Percentiles rank a stretch among this genome's conserved stretches.
Evolutionary conservation across 2,329 filamentous ascomycete species (phyloP).

Genomic region (Sarocladiaceae sp.): DNA sequence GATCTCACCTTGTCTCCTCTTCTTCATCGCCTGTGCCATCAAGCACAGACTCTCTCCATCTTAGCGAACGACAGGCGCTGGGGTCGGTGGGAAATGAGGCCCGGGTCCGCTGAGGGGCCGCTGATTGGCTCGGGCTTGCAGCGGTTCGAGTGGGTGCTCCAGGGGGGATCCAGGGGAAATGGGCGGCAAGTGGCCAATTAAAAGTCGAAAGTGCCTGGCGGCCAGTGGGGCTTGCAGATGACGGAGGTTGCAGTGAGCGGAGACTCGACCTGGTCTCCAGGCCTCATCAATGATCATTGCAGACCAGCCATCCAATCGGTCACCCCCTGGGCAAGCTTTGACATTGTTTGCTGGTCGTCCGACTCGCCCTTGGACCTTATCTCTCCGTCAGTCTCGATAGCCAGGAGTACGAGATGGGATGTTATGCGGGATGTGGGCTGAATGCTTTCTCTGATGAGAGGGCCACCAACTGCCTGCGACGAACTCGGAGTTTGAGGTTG

Average conservation of each 20-base stretch:
- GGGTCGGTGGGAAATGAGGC: constrained; percentile 6
- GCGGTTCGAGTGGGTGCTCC: constrained; percentile 5
- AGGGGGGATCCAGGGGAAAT: constrained; percentile 6
- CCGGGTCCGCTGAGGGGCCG: background rate
- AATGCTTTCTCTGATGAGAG: no score
- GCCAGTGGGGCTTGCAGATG: constrained; percentile 1
- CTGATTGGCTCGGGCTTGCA: constrained; percentile 3
- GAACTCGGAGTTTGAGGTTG: no score
- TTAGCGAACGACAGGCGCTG: constrained; percentile 1
- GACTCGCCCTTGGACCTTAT: no score
- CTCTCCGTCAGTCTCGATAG: no score
- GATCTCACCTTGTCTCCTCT: background rate
- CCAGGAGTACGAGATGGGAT: no score
- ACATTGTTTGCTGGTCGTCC: no score
- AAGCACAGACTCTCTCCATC: constrained; percentile 5
- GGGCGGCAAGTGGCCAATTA: background rate
- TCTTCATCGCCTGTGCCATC: background rate
- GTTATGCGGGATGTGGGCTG: no score
- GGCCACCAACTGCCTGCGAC: no score
- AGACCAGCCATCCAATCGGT: no score
- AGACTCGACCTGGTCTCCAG: background rate
- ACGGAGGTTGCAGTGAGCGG: background rate
- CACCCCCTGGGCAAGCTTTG: no score
- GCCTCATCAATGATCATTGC: no score
- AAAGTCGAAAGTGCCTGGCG: background rate